Percentiles rank a stretch among this genome's conserved stretches.
Evolutionary conservation across 805 yeast genomes (phyloP).

Genomic region (Saccharomycopsis schoenii): DNA sequence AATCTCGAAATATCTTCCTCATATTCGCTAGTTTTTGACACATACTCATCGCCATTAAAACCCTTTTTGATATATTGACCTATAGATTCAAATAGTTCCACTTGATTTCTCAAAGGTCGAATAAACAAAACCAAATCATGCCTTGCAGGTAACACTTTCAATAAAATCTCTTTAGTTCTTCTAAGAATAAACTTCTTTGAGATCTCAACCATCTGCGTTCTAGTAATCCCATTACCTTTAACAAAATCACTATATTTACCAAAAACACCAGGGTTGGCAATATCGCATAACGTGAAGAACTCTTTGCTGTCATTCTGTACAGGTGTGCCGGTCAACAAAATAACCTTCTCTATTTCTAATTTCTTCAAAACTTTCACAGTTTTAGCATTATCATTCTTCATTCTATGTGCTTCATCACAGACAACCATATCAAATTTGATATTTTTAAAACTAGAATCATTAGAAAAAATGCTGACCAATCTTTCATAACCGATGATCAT

Average conservation of each 20-base stretch:
- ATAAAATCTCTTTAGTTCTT: conserved; percentile 51
- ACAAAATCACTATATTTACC: conserved; percentile 55
- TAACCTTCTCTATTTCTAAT: conserved; percentile 44
- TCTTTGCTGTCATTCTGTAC: conserved; percentile 87
- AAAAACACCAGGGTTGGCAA: conserved; percentile 74
- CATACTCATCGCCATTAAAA: conserved; percentile 23
- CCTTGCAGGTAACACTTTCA: conserved; percentile 56
- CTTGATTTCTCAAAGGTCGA: conserved; percentile 60
- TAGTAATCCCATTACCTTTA: conserved; percentile 21
- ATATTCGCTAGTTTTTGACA: conserved; percentile 19
- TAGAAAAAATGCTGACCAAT: conserved; percentile 33
- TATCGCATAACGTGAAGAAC: conserved; percentile 70
- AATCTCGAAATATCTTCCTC: conserved; percentile 18
- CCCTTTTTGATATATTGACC: conserved; percentile 28
- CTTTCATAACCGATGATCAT: conserved; percentile 85
- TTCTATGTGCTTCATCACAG: conserved; percentile 93
- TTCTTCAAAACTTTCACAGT: conserved; percentile 52
- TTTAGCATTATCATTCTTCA: conserved; percentile 68
- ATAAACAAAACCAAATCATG: conserved; percentile 72
- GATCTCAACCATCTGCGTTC: conserved; percentile 44
- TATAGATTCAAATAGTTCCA: conserved; percentile 43
- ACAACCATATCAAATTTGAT: conserved; percentile 57
- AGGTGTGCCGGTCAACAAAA: conserved; percentile 82
- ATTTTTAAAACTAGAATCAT: conserved; percentile 1
- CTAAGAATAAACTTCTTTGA: conserved; percentile 65